These are phyloP conservation scores for Colletotrichum incanum DNA, from an alignment of 2,329 filamentous ascomycete species.

Conservation along the genomic window DNA sequence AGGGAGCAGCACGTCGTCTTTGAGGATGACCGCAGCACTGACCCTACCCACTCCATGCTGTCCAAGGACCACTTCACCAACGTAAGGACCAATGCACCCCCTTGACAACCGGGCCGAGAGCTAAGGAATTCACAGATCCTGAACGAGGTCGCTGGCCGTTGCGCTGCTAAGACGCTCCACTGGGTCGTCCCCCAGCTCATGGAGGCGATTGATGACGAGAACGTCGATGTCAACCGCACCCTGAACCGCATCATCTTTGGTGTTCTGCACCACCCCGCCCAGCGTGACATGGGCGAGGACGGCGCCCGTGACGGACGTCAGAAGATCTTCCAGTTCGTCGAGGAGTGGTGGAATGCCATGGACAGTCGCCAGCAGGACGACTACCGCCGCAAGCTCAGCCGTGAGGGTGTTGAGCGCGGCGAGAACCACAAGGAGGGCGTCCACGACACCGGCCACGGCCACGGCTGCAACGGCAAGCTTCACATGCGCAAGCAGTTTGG, in stretches of 20 bases:
- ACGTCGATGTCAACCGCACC: conserved; percentile 77
- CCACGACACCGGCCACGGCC: conserved; percentile 86
- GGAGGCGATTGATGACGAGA: conserved; percentile 86
- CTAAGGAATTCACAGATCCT: conserved; percentile 68
- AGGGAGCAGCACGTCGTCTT: conserved; percentile 92
- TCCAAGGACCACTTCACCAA: conserved; percentile 97
- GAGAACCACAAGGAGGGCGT: conserved; percentile 91
- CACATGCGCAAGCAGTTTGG: conserved; percentile 80
- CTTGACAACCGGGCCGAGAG: neutral
- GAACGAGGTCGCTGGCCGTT: conserved; percentile 89
- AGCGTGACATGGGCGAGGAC: conserved; percentile 78
- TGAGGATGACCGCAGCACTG: conserved; percentile 79
- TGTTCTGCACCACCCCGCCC: conserved; percentile 90
- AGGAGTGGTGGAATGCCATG: conserved; percentile 86
- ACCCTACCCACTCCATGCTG: conserved; percentile 96
- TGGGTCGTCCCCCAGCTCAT: conserved; percentile 95
- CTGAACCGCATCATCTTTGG: conserved; percentile 85
- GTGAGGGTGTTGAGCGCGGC: conserved; percentile 82
- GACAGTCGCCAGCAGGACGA: conserved; percentile 73
- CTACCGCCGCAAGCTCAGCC: conserved; percentile 82
- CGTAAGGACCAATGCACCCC: conserved; percentile 56
- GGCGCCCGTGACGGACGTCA: conserved; percentile 80
- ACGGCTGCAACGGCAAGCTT: conserved; percentile 85
- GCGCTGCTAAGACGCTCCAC: conserved; percentile 82
- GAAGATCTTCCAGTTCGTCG: conserved; percentile 84